Base-by-base conservation (phyloP, 148 eudicot species). In the Pharnaceum exiguum region DNA sequence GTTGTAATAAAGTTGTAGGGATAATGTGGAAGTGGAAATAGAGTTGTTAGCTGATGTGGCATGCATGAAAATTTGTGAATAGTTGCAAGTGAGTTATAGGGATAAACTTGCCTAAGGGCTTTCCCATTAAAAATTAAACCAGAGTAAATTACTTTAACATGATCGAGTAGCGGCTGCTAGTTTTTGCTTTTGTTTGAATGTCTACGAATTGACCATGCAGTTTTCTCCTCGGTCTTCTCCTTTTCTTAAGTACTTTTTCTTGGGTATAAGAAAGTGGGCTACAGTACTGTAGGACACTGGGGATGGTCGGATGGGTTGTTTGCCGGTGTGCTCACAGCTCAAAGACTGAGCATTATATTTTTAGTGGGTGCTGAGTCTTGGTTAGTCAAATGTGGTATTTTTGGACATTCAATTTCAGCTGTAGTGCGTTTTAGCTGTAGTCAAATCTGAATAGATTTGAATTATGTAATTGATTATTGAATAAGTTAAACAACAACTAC, bases 291-390 rank as follows among this genome's bases (percentile, higher is more conserved):
- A 37, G 60, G 23, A 56, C 60, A 39, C 5, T 39, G 46, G 35
- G 16, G 46, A 2, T 56, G 23, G 50, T 27, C 28, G 22, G 43
- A 39, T 56, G 60, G 50, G 62, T 42, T 38, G 46, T n/a, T 25
- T 28, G 25, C 22, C 48, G 10, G 28, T 27, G 29, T 42, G 62
- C 31, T 24, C 36, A 40, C 13, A 29, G 51, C 39, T 30, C 62
- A 44, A 57, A 3, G 37, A 30, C 6, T 11, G 62, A 57, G 22
- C 26, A n/a, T 28, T n/a, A n/a, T n/a, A n/a, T 13, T 43, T 27
- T 27, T 18, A 5, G 49, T 6, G 19, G 19, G 43, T 59, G 42
- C 24, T 31, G n/a, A n/a, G n/a, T n/a, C n/a, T 57, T 55, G 10
- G 59, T 22, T 23, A 22, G 45, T 57, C 28, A 18, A 38, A 51